Evolutionary conservation across 2,329 filamentous ascomycete genomes (phyloP).

Genomic region (Penicillium verrucosum): DNA sequence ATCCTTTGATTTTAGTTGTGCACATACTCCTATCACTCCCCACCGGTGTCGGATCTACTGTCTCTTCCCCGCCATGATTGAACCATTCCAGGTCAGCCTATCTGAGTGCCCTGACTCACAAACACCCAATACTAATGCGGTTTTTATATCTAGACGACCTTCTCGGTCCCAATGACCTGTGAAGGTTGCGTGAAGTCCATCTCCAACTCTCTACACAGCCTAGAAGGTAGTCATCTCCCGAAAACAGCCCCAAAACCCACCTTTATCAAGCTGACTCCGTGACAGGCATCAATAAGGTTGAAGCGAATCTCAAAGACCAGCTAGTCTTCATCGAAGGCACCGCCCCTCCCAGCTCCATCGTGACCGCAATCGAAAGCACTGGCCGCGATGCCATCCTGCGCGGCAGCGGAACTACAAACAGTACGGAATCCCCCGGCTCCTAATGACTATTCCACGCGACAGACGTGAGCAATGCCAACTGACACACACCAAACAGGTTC

Average conservation of each 20-base stretch:
- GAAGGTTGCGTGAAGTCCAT: constrained; percentile 84
- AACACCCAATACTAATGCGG: constrained; percentile 16
- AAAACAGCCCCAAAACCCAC: neutral
- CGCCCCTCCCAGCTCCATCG: constrained; percentile 83
- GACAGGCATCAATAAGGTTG: constrained; percentile 74
- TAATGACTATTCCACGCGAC: neutral
- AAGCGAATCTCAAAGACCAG: constrained; percentile 78
- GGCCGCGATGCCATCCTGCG: constrained; percentile 92
- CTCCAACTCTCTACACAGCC: constrained; percentile 70
- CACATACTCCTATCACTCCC: neutral
- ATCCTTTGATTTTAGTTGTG: neutral
- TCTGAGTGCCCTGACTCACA: neutral
- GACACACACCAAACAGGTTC: constrained; percentile 25
- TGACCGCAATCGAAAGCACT: constrained; percentile 81
- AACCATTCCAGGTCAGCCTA: constrained; percentile 46
- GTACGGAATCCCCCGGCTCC: constrained; percentile 45
- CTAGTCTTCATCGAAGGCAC: constrained; percentile 82
- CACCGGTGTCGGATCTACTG: constrained; percentile 11
- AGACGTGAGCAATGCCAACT: neutral
- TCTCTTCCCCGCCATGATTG: constrained; percentile 37
- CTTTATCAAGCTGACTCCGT: neutral
- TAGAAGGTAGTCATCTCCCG: constrained; percentile 55
- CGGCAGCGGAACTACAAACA: constrained; percentile 80
- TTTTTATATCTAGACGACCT: constrained; percentile 67
- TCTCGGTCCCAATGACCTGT: constrained; percentile 91